Percentiles rank a stretch among this genome's conserved stretches.
phyloP scores from a whole-genome alignment of 2,329 filamentous ascomycete genomes.

The Xylaria sp. region DNA sequence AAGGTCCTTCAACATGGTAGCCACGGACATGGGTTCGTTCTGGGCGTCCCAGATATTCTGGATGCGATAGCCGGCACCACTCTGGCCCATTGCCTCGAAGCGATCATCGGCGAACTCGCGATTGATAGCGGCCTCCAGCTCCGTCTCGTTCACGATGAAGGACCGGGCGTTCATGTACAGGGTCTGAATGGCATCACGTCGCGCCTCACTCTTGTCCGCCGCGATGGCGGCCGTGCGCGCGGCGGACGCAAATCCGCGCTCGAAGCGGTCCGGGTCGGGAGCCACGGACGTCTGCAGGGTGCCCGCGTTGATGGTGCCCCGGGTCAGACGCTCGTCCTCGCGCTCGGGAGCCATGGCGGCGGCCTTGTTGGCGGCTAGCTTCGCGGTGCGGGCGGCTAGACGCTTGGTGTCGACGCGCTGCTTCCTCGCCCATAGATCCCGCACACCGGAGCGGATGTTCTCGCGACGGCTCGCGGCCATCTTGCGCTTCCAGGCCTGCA shows the following conservation, averaged over 20 bases:
- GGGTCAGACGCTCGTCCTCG: slow-evolving; percentile 80
- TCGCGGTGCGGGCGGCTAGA: slow-evolving; percentile 54
- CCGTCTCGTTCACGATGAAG: slow-evolving; percentile 85
- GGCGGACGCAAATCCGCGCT: slow-evolving; percentile 58
- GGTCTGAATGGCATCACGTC: slow-evolving; percentile 79
- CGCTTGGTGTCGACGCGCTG: slow-evolving; percentile 52
- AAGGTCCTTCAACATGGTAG: slow-evolving; percentile 56
- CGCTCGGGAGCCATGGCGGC: slow-evolving; percentile 72
- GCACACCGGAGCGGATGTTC: slow-evolving; percentile 77
- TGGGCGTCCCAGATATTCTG: slow-evolving; percentile 64
- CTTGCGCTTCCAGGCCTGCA: slow-evolving; percentile 71
- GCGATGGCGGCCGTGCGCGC: slow-evolving; percentile 56
- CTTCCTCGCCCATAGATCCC: slow-evolving; percentile 75
- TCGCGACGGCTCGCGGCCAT: slow-evolving; percentile 77
- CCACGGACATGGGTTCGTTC: slow-evolving; percentile 58
- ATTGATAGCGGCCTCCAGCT: slow-evolving; percentile 79
- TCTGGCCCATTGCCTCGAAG: slow-evolving; percentile 51
- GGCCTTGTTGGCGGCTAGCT: slow-evolving; percentile 58
- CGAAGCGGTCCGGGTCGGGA: slow-evolving; percentile 71
- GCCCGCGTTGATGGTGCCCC: slow-evolving; percentile 68
- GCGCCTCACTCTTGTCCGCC: slow-evolving; percentile 64
- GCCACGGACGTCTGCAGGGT: slow-evolving; percentile 62
- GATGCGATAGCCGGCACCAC: slow-evolving; percentile 43
- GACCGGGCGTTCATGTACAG: slow-evolving; percentile 88
- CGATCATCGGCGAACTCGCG: slow-evolving; percentile 75